Conservation (phyloP, 2,329 filamentous ascomycete species). For the Myriangium duriaei region DNA sequence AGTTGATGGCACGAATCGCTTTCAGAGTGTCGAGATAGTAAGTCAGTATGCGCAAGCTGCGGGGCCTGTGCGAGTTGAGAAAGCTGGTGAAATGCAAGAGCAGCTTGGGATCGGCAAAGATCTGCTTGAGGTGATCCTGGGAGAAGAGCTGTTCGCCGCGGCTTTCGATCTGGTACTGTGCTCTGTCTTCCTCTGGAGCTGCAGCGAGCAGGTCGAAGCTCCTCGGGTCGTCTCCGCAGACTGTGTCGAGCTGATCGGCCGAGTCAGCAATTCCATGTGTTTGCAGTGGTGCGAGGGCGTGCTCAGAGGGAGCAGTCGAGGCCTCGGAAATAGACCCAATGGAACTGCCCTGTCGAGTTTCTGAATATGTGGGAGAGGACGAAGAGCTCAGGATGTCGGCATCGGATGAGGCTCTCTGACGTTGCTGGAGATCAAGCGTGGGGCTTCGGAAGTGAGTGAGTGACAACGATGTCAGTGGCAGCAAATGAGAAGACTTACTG, state of each 20-base stretch:
- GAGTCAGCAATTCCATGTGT: slow-evolving; percentile 30
- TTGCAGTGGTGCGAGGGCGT: slow-evolving; percentile 31
- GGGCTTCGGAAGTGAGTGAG: slow-evolving; percentile 2
- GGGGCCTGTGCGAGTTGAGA: slow-evolving; percentile 45
- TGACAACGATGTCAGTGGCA: not conserved
- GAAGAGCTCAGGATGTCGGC: slow-evolving; percentile 1
- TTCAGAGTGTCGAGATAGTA: slow-evolving; percentile 64
- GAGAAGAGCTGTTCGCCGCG: slow-evolving; percentile 55
- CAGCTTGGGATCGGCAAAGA: slow-evolving; percentile 51
- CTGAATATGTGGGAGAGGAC: slow-evolving; percentile 14
- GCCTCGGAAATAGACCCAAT: slow-evolving; percentile 23
- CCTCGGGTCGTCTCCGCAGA: slow-evolving; percentile 42
- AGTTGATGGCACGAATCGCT: slow-evolving; percentile 56
- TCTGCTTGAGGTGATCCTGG: slow-evolving; percentile 48
- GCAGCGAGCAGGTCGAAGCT: slow-evolving; percentile 41
- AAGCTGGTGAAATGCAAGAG: slow-evolving; percentile 57
- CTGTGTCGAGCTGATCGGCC: slow-evolving; percentile 31
- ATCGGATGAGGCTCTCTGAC: slow-evolving; percentile 4
- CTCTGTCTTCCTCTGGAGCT: slow-evolving; percentile 21
- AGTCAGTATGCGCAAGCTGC: slow-evolving; percentile 52
- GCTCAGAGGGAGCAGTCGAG: slow-evolving; percentile 24
- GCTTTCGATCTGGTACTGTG: slow-evolving; percentile 46
- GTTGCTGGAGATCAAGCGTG: slow-evolving; percentile 3
- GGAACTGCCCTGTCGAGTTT: slow-evolving; percentile 22
- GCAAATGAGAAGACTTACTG: not conserved